Base-by-base conservation (phyloP, 208 protist species). In the Acanthamoeba lugdunensis region DNA sequence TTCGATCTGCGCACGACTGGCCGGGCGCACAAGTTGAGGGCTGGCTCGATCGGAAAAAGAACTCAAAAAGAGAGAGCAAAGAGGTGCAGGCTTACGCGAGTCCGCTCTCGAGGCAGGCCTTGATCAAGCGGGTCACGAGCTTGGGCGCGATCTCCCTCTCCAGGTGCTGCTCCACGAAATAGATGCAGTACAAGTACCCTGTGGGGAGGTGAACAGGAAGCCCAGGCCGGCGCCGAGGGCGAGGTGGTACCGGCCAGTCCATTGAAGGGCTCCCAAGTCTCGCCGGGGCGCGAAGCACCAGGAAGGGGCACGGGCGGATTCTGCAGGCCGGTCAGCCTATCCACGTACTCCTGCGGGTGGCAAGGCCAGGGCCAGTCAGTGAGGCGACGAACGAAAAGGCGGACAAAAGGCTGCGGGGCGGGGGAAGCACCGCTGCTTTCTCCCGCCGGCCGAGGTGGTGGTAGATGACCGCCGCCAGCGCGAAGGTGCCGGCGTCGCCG, bases 381-480 rank as follows among this genome's bases (percentile, higher is more conserved):
- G 33, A 33, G 33, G 33, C 33, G 1, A 33, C 33, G 33, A 33
- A 33, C 33, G n/a, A 33, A 33, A 33, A 33, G 33, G 33, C 33
- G 33, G 33, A 33, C 33, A 33, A 33, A 33, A 33, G 1, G 33
- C 33, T 33, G 33, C 0, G 33, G 33, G 48, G 48, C 48, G 48
- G 48, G 48, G 9, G 48, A 45, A 58, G 28, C n/a, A 91, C 54
- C 61, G 33, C 33, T 71, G 30, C 0, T 7, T 41, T 75, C 7
- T n/a, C 21, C 30, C 7, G 5, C 23, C 63, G 54, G 23, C 85
- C 85, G 37, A 75, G 63, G 63, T 91, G 61, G 45, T 91, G 85
- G 48, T 91, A 52, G 61, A 91, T 91, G 85, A 75, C 85, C 4
- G 85, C 85, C 4, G 85, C 54, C 37, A 91, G 41, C 41, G 85